Conservation (phyloP, 331 rosid genomes). For the Malus hybrid region DNA sequence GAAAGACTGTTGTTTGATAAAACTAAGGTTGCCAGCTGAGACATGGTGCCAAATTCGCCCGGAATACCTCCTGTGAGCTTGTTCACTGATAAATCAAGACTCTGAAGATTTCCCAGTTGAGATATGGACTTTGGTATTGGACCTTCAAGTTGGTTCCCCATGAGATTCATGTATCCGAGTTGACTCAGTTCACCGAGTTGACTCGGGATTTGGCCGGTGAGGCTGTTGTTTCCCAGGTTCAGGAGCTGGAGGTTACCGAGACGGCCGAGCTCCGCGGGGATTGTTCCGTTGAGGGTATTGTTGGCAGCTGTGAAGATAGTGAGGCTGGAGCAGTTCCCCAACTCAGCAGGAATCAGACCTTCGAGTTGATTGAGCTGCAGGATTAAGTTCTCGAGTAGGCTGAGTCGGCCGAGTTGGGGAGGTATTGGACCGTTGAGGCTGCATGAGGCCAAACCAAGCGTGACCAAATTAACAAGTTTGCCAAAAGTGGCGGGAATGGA, state of each 20-base stretch:
- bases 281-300: constrained; percentile 55
- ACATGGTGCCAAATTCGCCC: constrained; percentile 59
- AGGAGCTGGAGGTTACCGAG: constrained; percentile 49
- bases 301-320: constrained; percentile 49
- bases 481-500: constrained; percentile 67
- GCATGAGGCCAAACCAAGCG: constrained; percentile 66
- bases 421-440: constrained; percentile 64
- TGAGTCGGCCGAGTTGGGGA: constrained; percentile 48
- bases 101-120: constrained; percentile 55
- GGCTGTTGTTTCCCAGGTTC: constrained; percentile 53
- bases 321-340: constrained; percentile 77
- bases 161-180: constrained; percentile 56
- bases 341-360: constrained; percentile 65
- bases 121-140: constrained; percentile 45
- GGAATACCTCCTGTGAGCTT: constrained; percentile 60
- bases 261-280: constrained; percentile 53
- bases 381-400: constrained; percentile 36
- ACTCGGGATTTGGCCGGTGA: constrained; percentile 60
- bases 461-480: constrained; percentile 35
- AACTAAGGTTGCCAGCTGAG: constrained; percentile 45
- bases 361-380: constrained; percentile 57
- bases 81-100: constrained; percentile 66
- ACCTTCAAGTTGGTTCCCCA: constrained; percentile 66
- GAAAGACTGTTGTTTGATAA: constrained; percentile 60
- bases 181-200: constrained; percentile 49